phyloP scores from a whole-genome alignment of 2,329 filamentous ascomycete genomes.

The Pyricularia grisea region DNA sequence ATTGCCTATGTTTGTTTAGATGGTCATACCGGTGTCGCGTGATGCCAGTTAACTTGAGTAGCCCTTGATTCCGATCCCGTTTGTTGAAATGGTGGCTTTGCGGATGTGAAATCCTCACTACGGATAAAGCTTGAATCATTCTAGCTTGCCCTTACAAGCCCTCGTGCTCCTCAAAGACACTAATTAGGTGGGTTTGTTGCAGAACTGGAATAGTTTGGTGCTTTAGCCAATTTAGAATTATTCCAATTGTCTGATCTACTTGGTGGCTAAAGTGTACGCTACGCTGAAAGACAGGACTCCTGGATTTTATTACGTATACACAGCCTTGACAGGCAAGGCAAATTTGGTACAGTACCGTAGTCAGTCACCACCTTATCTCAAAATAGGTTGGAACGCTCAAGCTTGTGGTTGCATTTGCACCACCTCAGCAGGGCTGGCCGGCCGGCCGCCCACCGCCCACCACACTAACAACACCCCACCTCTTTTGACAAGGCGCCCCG shows the following conservation, averaged over 20 bases:
- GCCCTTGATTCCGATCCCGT: neutral
- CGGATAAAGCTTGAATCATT: too few relatives aligned
- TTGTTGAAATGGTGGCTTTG: neutral
- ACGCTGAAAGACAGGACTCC: too few relatives aligned
- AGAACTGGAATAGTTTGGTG: neutral
- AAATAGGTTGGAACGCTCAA: neutral
- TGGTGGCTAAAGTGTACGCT: neutral
- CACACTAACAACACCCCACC: neutral
- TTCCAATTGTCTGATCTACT: neutral
- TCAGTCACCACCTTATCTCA: neutral
- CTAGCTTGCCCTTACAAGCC: neutral
- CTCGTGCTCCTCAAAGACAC: neutral
- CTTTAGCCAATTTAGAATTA: neutral
- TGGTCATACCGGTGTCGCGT: neutral
- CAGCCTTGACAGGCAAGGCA: neutral
- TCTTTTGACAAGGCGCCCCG: conserved; percentile 1
- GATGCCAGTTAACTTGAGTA: neutral
- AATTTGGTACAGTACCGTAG: too few relatives aligned
- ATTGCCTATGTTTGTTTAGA: neutral
- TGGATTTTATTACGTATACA: neutral
- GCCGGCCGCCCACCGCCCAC: neutral
- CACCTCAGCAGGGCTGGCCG: neutral
- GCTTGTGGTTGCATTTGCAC: neutral
- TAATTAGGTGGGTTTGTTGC: neutral
- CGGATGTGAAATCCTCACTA: neutral